Evolutionary conservation across 177 flowering plant species (phyloP).

Genomic region (Vitis hybrid): DNA sequence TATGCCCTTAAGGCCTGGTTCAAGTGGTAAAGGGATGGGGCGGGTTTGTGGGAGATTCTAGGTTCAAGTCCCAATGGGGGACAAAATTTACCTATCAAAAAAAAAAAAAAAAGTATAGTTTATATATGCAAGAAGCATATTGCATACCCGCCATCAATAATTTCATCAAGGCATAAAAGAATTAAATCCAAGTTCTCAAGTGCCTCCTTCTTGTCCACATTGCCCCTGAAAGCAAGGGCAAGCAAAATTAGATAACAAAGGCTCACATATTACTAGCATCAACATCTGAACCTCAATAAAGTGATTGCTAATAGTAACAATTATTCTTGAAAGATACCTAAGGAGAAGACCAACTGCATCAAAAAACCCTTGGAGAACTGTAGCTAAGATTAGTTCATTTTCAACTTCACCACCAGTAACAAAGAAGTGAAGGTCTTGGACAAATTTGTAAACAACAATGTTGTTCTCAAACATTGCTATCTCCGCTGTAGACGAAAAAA

Average conservation of each 20-base stretch:
- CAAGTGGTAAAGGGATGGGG: no score
- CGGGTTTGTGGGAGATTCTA: no score
- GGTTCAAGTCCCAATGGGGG: not conserved
- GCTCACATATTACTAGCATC: no score
- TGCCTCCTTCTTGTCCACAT: conserved; percentile 56
- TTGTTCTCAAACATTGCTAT: conserved; percentile 69
- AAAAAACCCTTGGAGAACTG: conserved; percentile 85
- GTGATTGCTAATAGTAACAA: no score
- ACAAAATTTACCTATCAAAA: not conserved
- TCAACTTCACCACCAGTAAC: conserved; percentile 87
- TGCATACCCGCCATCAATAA: conserved; percentile 72
- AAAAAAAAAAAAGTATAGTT: not conserved
- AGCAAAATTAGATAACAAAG: not conserved
- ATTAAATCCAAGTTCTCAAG: conserved; percentile 69
- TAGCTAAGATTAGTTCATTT: conserved; percentile 72
- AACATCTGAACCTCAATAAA: no score
- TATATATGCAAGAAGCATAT: not conserved
- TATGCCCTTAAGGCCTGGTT: no score
- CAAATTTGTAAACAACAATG: conserved; percentile 70
- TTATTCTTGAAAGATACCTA: conserved; percentile 38
- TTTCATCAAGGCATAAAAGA: conserved; percentile 64
- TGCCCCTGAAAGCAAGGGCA: conserved; percentile 24
- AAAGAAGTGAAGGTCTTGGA: conserved; percentile 83
- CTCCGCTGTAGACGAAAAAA: conserved; percentile 61
- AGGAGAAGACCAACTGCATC: conserved; percentile 79